These are phyloP conservation scores for Coemansia sp. DNA, from an alignment of 192 early-diverging fungal species.

Conservation along the genomic window DNA sequence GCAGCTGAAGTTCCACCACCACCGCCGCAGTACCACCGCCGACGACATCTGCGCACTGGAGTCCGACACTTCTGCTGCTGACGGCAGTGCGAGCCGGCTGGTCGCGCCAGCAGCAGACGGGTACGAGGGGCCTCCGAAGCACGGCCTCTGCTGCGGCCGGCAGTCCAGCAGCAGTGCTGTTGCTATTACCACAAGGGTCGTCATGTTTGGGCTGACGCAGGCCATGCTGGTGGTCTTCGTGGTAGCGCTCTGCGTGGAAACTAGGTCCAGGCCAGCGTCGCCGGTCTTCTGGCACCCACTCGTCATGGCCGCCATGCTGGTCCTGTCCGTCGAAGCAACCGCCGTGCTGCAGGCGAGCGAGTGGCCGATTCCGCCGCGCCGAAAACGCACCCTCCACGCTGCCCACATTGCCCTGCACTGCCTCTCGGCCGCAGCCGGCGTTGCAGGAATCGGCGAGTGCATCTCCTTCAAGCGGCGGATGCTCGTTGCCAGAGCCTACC, in stretches of 20 bases:
- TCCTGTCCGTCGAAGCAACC: constrained; percentile 17
- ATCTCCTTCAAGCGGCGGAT: not conserved
- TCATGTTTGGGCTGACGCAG: constrained; percentile 3
- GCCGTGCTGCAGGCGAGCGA: constrained; percentile 17
- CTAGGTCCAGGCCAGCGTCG: not conserved
- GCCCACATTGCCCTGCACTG: not conserved
- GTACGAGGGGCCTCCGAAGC: not conserved
- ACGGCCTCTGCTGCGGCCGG: not conserved
- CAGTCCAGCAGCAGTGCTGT: not conserved
- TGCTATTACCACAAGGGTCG: not conserved
- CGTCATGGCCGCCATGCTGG: constrained; percentile 29
- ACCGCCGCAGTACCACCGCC: no score
- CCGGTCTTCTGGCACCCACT: constrained; percentile 29
- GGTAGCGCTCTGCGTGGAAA: not conserved
- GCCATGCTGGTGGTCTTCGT: constrained; percentile 8
- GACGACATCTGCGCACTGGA: no score
- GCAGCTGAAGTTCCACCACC: not conserved
- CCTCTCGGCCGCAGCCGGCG: not conserved
- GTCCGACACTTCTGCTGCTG: no score
- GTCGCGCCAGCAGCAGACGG: not conserved
- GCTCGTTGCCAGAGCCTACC: no score
- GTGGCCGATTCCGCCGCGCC: constrained; percentile 9
- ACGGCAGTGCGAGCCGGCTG: no score
- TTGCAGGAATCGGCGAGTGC: constrained; percentile 6
- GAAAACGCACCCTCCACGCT: not conserved